These are phyloP conservation scores for Colletotrichum orchidophilum DNA, from an alignment of 2,329 filamentous ascomycete genomes.

Conservation along the genomic window DNA sequence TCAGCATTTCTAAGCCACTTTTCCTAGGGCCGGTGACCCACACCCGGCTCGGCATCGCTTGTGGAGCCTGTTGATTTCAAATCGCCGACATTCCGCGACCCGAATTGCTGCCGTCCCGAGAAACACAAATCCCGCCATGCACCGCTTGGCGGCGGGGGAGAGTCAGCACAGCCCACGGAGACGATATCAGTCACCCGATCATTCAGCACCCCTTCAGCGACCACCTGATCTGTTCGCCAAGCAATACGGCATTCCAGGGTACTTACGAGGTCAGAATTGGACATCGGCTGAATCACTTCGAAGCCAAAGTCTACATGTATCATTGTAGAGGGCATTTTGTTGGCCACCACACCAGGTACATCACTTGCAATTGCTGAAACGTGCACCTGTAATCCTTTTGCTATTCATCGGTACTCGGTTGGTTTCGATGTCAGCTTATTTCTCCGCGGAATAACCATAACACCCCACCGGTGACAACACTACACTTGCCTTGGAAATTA, in stretches of 20 bases:
- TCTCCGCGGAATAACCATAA: too few species aligned
- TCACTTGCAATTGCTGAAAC: neutral
- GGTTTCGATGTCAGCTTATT: too few species aligned
- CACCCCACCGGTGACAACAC: too few species aligned
- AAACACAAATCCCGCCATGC: neutral
- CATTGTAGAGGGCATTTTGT: neutral
- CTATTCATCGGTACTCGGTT: too few species aligned
- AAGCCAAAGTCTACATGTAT: neutral
- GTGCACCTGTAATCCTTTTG: too few species aligned
- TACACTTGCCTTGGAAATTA: too few species aligned
- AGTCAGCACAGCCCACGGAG: neutral
- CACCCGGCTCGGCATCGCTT: neutral
- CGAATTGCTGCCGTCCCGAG: neutral
- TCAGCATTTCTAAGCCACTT: slow-evolving; percentile 27
- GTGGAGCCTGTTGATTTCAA: slow-evolving; percentile 8
- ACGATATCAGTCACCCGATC: neutral
- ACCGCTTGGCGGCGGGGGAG: neutral
- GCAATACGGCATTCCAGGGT: neutral
- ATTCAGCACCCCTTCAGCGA: neutral
- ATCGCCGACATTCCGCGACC: neutral
- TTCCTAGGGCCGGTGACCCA: slow-evolving; percentile 2
- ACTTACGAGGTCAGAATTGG: too few species aligned
- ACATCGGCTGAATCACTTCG: neutral
- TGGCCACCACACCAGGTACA: slow-evolving; percentile 35
- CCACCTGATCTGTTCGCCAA: neutral